Evolutionary conservation across 2,329 filamentous ascomycete genomes (phyloP).

Genomic region (Hypoxylon sp.): DNA sequence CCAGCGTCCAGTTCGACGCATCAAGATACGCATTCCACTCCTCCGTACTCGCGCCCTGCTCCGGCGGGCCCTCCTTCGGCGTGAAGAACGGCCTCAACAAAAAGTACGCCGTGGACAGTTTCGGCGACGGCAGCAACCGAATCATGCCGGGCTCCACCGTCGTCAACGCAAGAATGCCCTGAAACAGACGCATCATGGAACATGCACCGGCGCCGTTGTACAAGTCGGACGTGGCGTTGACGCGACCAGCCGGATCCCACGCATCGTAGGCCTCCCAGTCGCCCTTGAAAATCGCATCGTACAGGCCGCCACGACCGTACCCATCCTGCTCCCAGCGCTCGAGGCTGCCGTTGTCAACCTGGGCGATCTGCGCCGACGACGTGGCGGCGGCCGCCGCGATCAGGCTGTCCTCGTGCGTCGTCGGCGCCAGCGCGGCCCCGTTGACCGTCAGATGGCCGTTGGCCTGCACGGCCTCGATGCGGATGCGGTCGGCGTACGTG

Average conservation of each 20-base stretch:
- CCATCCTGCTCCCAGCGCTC: constrained; percentile 77
- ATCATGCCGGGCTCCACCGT: constrained; percentile 59
- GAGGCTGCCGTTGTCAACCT: constrained; percentile 75
- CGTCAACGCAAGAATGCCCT: constrained; percentile 63
- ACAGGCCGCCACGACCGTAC: constrained; percentile 67
- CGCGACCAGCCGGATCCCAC: constrained; percentile 63
- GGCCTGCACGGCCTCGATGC: constrained; percentile 66
- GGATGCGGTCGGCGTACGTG: constrained; percentile 73
- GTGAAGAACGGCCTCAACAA: constrained; percentile 63
- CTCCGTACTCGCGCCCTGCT: constrained; percentile 38
- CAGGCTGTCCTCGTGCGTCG: constrained; percentile 44
- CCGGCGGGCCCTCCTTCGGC: constrained; percentile 54
- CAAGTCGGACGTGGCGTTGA: constrained; percentile 62
- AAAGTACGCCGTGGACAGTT: constrained; percentile 58
- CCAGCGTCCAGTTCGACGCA: constrained; percentile 52
- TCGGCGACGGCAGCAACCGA: constrained; percentile 57
- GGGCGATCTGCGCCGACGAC: constrained; percentile 65
- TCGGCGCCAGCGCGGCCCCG: constrained; percentile 39
- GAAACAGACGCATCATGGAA: constrained; percentile 67
- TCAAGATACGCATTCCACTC: constrained; percentile 62
- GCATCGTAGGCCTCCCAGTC: constrained; percentile 65
- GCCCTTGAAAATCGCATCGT: constrained; percentile 62
- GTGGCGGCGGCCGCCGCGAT: constrained; percentile 46
- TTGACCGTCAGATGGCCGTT: constrained; percentile 47
- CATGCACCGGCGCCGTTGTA: constrained; percentile 67